Conservation (phyloP, 441 rosid genomes). For the Sinapis alba region DNA sequence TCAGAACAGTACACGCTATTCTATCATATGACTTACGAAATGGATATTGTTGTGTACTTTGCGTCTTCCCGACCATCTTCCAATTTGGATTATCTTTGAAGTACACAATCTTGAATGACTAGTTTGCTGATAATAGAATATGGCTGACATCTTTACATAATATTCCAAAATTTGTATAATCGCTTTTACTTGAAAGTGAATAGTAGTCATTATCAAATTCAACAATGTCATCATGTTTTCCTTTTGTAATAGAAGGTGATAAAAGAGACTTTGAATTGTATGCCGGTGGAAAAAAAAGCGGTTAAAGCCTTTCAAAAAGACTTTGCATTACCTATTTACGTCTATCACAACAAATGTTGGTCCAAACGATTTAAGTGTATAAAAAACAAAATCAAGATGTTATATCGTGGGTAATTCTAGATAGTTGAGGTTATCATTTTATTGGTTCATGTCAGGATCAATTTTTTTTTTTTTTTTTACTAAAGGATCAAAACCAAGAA, state of each 20-base stretch:
- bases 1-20: not conserved
- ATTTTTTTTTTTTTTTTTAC: too few species aligned
- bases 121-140: not conserved
- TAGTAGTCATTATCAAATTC: not conserved
- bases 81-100: not conserved
- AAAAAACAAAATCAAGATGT: conserved; percentile 5
- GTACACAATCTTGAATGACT: not conserved
- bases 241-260: not conserved
- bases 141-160: not conserved
- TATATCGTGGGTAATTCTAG: not conserved
- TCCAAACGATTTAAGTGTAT: conserved; percentile 1
- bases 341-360: conserved; percentile 17
- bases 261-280: not conserved
- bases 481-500: not conserved
- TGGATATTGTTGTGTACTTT: not conserved
- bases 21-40: not conserved
- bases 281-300: too few species aligned
- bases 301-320: too few species aligned
- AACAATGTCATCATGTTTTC: not conserved
- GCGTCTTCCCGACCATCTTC: not conserved
- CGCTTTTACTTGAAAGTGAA: not conserved
- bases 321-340: not conserved
- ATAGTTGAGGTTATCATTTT: not conserved
- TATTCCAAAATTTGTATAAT: not conserved
- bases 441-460: not conserved